A percentile compares a stretch with the other conserved stretches of the same genome.
These are phyloP conservation scores for Bathelium albidoporum DNA, from an alignment of 495 filamentous ascomycete species.

Conservation along the genomic window DNA sequence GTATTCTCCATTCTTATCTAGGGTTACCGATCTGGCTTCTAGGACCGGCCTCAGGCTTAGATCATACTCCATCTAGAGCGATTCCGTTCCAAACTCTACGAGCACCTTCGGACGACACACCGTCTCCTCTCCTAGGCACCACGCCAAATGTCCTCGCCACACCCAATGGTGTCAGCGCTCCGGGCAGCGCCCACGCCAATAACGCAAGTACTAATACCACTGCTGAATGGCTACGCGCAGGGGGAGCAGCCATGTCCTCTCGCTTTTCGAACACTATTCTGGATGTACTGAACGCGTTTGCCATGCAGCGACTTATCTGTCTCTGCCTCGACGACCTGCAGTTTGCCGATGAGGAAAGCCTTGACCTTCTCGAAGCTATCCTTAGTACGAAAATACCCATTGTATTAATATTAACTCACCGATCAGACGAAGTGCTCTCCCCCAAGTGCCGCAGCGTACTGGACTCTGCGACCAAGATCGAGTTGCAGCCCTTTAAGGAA, in stretches of 20 bases:
- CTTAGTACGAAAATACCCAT: conserved; percentile 63
- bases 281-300: conserved; percentile 70
- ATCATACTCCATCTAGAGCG: not conserved
- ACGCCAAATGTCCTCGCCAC: not conserved
- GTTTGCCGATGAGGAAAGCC: conserved; percentile 74
- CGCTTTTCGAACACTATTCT: conserved; percentile 74
- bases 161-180: not conserved
- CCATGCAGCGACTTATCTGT: conserved; percentile 68
- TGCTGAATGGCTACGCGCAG: conserved; percentile 59
- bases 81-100: not conserved
- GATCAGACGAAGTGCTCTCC: conserved; percentile 38
- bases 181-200: not conserved
- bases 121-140: not conserved
- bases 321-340: conserved; percentile 80
- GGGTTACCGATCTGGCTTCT: conserved; percentile 64
- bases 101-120: not conserved
- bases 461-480: conserved; percentile 44
- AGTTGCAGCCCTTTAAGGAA: conserved; percentile 57
- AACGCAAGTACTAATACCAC: conserved; percentile 27
- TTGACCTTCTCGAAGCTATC: conserved; percentile 68
- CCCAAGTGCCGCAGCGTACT: conserved; percentile 21
- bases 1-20: conserved; percentile 61
- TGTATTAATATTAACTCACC: conserved; percentile 61
- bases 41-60: conserved; percentile 33
- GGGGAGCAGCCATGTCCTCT: conserved; percentile 60